Conservation (phyloP, 148 eudicot genomes). For the Vaccinium macrocarpon region DNA sequence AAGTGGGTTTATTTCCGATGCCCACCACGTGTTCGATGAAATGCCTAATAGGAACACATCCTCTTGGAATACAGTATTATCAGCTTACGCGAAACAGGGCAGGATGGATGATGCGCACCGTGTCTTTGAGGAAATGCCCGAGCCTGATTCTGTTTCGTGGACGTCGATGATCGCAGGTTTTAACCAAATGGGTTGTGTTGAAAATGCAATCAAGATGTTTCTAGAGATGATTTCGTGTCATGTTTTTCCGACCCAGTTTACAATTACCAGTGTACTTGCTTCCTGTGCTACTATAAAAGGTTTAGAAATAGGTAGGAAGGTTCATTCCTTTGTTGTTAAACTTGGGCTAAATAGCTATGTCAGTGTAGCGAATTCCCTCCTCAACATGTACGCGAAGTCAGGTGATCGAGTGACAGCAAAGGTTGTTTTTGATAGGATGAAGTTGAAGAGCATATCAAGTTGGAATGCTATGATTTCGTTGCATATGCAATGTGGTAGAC, state of each 20-base stretch:
- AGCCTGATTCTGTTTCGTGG: constrained; percentile 50
- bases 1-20: constrained; percentile 41
- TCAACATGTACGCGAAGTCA: constrained; percentile 78
- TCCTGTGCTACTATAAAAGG: constrained; percentile 48
- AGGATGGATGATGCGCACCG: constrained; percentile 33
- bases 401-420: constrained; percentile 49
- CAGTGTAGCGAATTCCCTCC: constrained; percentile 64
- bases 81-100: constrained; percentile 64
- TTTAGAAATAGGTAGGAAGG: constrained; percentile 51
- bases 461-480: constrained; percentile 60
- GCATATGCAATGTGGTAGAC: constrained; percentile 54
- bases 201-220: constrained; percentile 43
- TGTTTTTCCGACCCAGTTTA: constrained; percentile 51
- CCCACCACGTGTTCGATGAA: constrained; percentile 47
- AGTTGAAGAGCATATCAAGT: constrained; percentile 44
- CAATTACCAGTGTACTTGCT: constrained; percentile 61
- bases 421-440: constrained; percentile 53
- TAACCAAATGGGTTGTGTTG: constrained; percentile 45
- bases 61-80: constrained; percentile 65
- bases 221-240: constrained; percentile 41
- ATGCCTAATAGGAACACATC: constrained; percentile 51
- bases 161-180: constrained; percentile 60
- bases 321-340: constrained; percentile 59
- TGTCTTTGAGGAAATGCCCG: constrained; percentile 42
- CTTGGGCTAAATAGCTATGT: constrained; percentile 49